Conservation (phyloP, 192 early-diverging fungal genomes). For the Cetraspora pellucida region DNA sequence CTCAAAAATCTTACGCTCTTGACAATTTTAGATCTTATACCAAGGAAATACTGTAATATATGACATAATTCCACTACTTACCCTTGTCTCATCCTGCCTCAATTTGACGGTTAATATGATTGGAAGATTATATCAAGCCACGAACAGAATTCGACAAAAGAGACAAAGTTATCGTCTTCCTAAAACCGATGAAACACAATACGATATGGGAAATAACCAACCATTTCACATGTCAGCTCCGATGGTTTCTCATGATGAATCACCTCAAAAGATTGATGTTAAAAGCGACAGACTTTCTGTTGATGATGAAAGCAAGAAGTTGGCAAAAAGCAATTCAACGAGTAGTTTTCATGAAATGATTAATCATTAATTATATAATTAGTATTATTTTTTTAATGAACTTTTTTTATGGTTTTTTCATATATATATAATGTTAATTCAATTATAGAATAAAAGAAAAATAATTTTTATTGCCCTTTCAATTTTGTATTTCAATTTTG, state of each 20-base stretch:
- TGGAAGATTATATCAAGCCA: background rate
- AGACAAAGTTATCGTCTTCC: background rate
- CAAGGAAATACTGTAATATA: background rate
- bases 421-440: too few relatives aligned
- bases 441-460: too few relatives aligned
- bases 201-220: background rate
- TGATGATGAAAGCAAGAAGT: too few relatives aligned
- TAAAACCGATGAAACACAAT: background rate
- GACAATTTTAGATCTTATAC: constrained; percentile 3
- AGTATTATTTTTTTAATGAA: too few relatives aligned
- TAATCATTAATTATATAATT: too few relatives aligned
- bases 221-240: background rate
- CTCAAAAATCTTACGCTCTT: background rate
- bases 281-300: too few relatives aligned
- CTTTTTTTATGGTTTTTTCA: too few relatives aligned
- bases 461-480: too few relatives aligned
- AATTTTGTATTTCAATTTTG: too few relatives aligned
- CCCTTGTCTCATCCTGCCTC: background rate
- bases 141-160: background rate
- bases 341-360: too few relatives aligned
- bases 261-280: too few relatives aligned
- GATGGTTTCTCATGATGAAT: background rate
- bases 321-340: too few relatives aligned
- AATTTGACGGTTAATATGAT: background rate
- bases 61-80: constrained; percentile 12